Evolutionary conservation across 2,329 filamentous ascomycete species (phyloP), one percentile per base, ranked within the genome.

Genomic region (Scedosporium dehoogii): DNA sequence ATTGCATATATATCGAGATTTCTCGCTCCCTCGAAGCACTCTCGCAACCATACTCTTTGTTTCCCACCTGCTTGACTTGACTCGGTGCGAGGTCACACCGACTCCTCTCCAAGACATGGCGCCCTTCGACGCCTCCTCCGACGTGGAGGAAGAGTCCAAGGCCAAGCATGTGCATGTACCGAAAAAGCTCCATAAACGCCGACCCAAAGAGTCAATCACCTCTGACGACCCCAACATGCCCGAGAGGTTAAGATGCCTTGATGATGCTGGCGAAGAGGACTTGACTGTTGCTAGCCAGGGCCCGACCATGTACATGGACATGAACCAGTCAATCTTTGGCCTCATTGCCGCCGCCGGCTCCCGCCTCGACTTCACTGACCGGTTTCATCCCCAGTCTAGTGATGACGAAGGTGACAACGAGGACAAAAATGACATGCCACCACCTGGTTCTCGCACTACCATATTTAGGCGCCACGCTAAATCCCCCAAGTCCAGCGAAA

Each of bases 321-420:
- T 96, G 86, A 94, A 96, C 74, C 92, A 96, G 79, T 96, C 91
- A 66, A 87, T 97, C 62, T 96, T 97, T 73, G 92, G 91, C 61
- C 85, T 97, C 75, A 92, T 97, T 67, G 90, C 92, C 6, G 91
- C 91, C 16, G 91, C 91, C 44, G 91, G 92, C 6, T 92, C 91
- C 33, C 86, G 85, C 64, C 87, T 89, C 60, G 89, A 96, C 74
- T 92, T 96, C 70, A 87, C 90, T 73, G 83, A 89, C 64, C 85
- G 89, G 44, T 93, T 94, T 73, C 89, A 92, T 70, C 88, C 78
- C 59, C 80, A 89, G 67, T 92, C 89, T 48, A 94, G 90, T 68
- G 91, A 93, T 68, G 92, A 92, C 66, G 90, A 93, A 38, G 88
- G 90, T 58, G 81, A 76, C n/a, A 80, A 80, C 18, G 59, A 51